A percentile compares a stretch with the other conserved stretches of the same genome.
phyloP scores from a whole-genome alignment of 23 red algal genomes.

The Gracilaria caudata region DNA sequence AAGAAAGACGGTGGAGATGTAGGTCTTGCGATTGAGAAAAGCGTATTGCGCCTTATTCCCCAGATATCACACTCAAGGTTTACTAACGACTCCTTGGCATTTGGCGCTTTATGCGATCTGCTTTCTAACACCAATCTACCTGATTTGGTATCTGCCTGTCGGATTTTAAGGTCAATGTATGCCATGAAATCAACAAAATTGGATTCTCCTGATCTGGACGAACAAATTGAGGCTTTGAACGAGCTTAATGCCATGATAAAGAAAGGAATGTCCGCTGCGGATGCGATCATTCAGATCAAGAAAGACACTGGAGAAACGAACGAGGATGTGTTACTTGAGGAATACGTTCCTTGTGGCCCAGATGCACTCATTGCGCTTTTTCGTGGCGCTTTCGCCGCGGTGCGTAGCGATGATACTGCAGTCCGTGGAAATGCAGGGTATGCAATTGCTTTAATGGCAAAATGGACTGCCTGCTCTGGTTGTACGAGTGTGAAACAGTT shows the following conservation, averaged over 20 bases:
- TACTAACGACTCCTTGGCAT: conserved; percentile 9
- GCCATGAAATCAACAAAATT: conserved; percentile 38
- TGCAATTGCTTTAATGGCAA: conserved; percentile 36
- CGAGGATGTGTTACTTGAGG: neutral
- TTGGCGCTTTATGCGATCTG: conserved; percentile 38
- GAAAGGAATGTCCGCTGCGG: neutral
- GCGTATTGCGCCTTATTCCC: conserved; percentile 25
- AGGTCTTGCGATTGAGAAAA: neutral
- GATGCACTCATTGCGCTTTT: conserved; percentile 40
- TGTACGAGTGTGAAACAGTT: neutral
- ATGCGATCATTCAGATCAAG: neutral
- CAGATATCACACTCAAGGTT: conserved; percentile 12
- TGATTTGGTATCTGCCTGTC: conserved; percentile 29
- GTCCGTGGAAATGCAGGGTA: conserved; percentile 62
- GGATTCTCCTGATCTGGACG: conserved; percentile 56
- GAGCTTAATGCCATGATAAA: conserved; percentile 20
- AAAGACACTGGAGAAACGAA: neutral
- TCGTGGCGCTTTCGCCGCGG: conserved; percentile 31
- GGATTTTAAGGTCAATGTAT: conserved; percentile 35
- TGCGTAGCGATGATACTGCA: conserved; percentile 57
- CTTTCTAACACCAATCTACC: neutral
- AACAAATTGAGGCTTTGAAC: conserved; percentile 46
- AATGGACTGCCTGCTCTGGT: conserved; percentile 27
- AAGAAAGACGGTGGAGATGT: neutral
- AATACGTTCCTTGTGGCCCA: conserved; percentile 3